Evolutionary conservation across 2,329 filamentous ascomycete species (phyloP).

Genomic region (Exophiala sideris): DNA sequence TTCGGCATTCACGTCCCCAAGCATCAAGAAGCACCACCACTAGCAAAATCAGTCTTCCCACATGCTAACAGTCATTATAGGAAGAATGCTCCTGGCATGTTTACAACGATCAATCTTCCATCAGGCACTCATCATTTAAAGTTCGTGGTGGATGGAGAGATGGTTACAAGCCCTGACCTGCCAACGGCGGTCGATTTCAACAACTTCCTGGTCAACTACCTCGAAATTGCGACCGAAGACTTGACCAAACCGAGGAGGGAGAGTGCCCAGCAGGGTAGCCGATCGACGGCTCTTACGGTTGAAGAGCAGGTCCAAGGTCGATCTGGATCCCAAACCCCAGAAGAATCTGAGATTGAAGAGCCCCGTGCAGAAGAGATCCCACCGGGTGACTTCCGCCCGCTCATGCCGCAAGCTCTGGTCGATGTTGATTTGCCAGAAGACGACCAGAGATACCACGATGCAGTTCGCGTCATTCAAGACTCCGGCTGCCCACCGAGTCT

Average conservation of each 20-base stretch:
- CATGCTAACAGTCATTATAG: slow-evolving; percentile 33
- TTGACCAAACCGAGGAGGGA: slow-evolving; percentile 40
- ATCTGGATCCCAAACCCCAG: slow-evolving; percentile 36
- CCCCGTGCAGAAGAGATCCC: slow-evolving; percentile 48
- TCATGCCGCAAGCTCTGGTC: slow-evolving; percentile 78
- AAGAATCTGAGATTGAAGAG: slow-evolving; percentile 27
- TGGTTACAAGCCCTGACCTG: slow-evolving; percentile 80
- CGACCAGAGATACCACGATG: slow-evolving; percentile 68
- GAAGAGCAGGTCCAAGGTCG: slow-evolving; percentile 34
- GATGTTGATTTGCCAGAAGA: slow-evolving; percentile 87
- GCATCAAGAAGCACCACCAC: not conserved
- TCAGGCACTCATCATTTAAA: slow-evolving; percentile 96
- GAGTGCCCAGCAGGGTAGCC: slow-evolving; percentile 35
- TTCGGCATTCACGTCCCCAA: not conserved
- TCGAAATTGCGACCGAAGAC: slow-evolving; percentile 83
- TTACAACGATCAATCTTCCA: slow-evolving; percentile 75
- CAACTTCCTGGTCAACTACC: slow-evolving; percentile 97
- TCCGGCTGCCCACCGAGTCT: slow-evolving; percentile 80
- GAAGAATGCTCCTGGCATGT: slow-evolving; percentile 55
- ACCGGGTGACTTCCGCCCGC: slow-evolving; percentile 62
- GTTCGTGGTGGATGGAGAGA: slow-evolving; percentile 90
- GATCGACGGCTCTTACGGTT: slow-evolving; percentile 39
- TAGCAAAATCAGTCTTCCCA: not conserved
- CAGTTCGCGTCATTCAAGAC: slow-evolving; percentile 70
- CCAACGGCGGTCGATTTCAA: slow-evolving; percentile 97